Evolutionary conservation across 2,329 filamentous ascomycete species (phyloP).

Genomic region (Apiospora koreana): DNA sequence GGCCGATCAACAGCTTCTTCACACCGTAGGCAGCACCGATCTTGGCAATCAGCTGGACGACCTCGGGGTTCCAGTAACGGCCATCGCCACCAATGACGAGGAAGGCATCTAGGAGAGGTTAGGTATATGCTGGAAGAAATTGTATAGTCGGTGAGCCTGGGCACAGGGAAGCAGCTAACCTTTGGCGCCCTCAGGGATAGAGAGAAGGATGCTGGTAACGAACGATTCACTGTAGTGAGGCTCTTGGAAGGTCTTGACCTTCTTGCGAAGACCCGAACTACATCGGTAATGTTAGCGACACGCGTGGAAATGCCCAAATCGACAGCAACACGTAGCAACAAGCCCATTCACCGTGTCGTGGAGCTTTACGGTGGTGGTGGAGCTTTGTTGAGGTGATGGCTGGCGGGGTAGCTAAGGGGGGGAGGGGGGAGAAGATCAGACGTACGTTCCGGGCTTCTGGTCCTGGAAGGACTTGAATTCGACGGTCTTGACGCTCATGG

Average conservation of each 20-base stretch:
- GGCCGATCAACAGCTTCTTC: constrained; percentile 97
- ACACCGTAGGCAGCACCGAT: constrained; percentile 96
- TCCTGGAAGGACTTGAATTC: constrained; percentile 84
- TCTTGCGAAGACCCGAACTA: constrained; percentile 97
- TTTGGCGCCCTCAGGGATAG: constrained; percentile 91
- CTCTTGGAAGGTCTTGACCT: constrained; percentile 97
- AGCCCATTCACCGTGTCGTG: background rate
- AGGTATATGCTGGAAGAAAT: background rate
- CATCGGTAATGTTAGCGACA: constrained; percentile 21
- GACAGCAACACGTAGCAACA: constrained; percentile 8
- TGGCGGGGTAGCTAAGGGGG: constrained; percentile 36
- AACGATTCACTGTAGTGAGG: constrained; percentile 96
- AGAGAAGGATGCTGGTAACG: constrained; percentile 88
- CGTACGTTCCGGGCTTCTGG: constrained; percentile 99
- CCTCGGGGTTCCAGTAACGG: constrained; percentile 95
- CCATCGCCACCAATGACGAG: constrained; percentile 98
- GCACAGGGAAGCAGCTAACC: constrained; percentile 44
- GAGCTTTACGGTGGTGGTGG: background rate
- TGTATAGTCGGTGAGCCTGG: constrained; percentile 19
- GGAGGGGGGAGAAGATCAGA: constrained; percentile 39
- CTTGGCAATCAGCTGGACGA: constrained; percentile 95
- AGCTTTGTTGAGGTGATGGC: constrained; percentile 18
- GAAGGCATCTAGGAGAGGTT: constrained; percentile 58
- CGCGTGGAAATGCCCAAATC: background rate
- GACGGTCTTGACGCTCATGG: constrained; percentile 76